phyloP scores from a whole-genome alignment of 345 rosid species.

The Pugionium cornutum region DNA sequence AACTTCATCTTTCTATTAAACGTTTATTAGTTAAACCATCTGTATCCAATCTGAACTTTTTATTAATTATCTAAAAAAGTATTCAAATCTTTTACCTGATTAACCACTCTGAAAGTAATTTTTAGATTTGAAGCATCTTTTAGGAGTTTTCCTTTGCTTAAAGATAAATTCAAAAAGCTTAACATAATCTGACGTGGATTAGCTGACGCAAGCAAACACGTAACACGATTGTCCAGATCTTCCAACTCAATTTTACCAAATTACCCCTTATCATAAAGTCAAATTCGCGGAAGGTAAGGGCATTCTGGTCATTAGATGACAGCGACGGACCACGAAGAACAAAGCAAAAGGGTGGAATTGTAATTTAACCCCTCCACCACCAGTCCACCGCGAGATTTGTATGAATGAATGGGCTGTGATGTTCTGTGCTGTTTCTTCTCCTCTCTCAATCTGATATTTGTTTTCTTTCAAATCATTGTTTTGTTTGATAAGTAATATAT shows the following conservation, averaged over 20 bases:
- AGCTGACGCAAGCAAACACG: constrained; percentile 37
- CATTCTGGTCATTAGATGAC: background rate
- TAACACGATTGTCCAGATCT: background rate
- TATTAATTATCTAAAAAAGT: background rate
- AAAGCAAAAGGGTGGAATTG: constrained; percentile 29
- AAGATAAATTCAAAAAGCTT: constrained; percentile 14
- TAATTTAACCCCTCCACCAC: constrained; percentile 25
- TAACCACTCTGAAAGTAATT: constrained; percentile 1
- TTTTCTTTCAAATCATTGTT: background rate
- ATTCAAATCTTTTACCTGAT: constrained; percentile 8
- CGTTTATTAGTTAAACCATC: background rate
- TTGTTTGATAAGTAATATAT: background rate
- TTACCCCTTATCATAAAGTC: background rate
- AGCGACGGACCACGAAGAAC: constrained; percentile 17
- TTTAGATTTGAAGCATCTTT: constrained; percentile 25
- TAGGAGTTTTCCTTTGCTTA: constrained; percentile 31
- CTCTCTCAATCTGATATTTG: background rate
- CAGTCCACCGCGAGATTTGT: constrained; percentile 29
- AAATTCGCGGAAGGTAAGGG: constrained; percentile 20
- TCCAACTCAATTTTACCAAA: background rate
- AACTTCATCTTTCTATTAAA: constrained; percentile 4
- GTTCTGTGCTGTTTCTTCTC: constrained; percentile 3
- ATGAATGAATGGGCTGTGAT: constrained; percentile 36
- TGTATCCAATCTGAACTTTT: background rate
- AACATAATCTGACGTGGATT: constrained; percentile 28